Base-by-base conservation (phyloP, 2,329 filamentous ascomycete genomes). In the Hymenoscyphus fructigenus region DNA sequence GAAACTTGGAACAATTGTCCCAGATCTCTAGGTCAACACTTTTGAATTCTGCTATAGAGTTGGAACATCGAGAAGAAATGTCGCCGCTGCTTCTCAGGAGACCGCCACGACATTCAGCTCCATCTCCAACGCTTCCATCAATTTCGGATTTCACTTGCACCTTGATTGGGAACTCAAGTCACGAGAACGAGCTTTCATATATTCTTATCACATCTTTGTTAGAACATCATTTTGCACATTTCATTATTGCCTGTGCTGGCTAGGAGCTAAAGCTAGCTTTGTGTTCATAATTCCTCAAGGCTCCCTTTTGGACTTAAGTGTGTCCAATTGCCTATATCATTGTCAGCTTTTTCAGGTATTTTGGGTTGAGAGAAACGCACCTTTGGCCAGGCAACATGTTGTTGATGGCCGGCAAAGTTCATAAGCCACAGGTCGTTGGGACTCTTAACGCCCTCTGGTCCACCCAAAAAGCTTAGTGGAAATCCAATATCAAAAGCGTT, bases 401-500 rank as follows among this genome's bases (percentile, higher is more conserved):
- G 83, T 61, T 79, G 83, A 1, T 75, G 75, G 12, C 81, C 85
- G 12, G 78, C 83, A 75, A 82, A 64, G 6, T 28, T 7, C 62
- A 69, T 70, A 29, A 76, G 62, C 70, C 70, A 74, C 17, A 76
- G 38, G 70, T 75, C 70, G 47, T 20, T 57, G 6, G 75, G 72
- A 41, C 79, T 74, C 4, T 77, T 73, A 0, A 79, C 76, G 9
- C 77, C 70, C 26, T 77, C 75, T 2, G 80, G 58, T 1, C 77
- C 77, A 74, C 80, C 83, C 3, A 90, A 74, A 69, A 92, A 85
- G 73, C 79, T 85, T 66, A 81, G 78, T 0, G 90, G 90, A 76
- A 92, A 93, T 0, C 89, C 89, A 47, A 85, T 72, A 59, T 91
- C 85, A 68, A 92, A 90, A 0, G 80, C 78, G 41, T 80, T 80